Evolutionary conservation across 345 rosid species (phyloP), one percentile per base, ranked within the genome.

Genomic region (Brassica juncea): DNA sequence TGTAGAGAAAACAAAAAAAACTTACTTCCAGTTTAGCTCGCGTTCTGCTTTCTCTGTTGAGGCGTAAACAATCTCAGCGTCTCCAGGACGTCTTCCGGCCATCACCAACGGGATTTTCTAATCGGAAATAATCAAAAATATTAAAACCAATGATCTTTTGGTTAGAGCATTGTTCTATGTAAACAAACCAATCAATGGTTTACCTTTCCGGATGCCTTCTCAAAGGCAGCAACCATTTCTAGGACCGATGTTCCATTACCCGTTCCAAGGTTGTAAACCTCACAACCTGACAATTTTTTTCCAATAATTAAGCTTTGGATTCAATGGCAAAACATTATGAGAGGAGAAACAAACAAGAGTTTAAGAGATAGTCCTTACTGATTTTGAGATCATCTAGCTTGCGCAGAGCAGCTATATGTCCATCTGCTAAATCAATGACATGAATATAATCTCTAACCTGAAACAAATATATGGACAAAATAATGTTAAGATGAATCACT

Each of bases 381-480:
- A 91, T 88, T 10, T 84, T 81, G 11, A 84, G 82, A 80, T 87
- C 90, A 55, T 84, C 84, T 57, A 95, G 89, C 83, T 93, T 95
- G 6, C 80, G 82, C 72, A 95, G 57, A 55, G 98, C 99, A 23
- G 99, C 97, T 80, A 91, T 91, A 73, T 95, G 99, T 23, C 98
- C 99, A 77, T 93, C 97, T 0, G 99, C 98, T 75, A 93, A 85
- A 82, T 95, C 99, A 42, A 89, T 78, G 63, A 95, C 97, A 44
- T 95, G 99, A 77, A 93, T 95, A 83, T 95, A 95, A 83, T 95
- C 99, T 28, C 99, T 97, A 4, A 93, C 97, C 99, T 92, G 88
- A 64, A 68, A 37, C 12, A 59, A 14, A 44, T 1, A 8, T 0
- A 6, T 30, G 1, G 8, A 16, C 3, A 10, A 39, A 11, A 16